Base-by-base conservation (phyloP, 257 asterid species). In the Gynochthodes officinalis region DNA sequence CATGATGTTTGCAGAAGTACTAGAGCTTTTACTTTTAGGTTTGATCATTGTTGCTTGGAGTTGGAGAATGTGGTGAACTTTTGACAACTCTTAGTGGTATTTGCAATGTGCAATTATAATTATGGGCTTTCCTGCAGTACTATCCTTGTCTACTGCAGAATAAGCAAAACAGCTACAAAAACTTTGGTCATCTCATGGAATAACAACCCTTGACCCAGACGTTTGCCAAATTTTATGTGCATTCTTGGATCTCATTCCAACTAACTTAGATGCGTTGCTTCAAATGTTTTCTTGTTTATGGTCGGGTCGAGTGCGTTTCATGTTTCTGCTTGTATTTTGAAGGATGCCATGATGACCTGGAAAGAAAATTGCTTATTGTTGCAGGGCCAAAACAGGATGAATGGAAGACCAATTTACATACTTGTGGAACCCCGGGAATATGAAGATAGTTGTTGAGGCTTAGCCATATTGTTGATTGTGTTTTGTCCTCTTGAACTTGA, bases 371-470 rank as follows among this genome's bases (percentile, higher is more conserved):
- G 11, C 39, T 2, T 30, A 10, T 33, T 6, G 18, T 61, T 63
- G 23, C 80, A 90, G 93, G 90, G 82, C 62, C 86, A 88, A 39
- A 84, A 76, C 75, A 79, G 87, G 83, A 75, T 90, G 67, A 87
- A 87, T 69, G 97, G 96, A 74, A 88, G 84, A 77, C 84, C 93
- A 53, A 84, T 90, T 59, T 90, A 90, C 78, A 80, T 90, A 73
- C 96, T 90, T 52, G 96, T 90, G 80, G 91, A 88, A 86, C 97
- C 97, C 37, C 81, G 81, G 44, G 84, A 84, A 72, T 46, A 81
- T 71, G 88, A 76, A 46, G 82, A 69, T 40, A 73, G 74, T 68
- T 70, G 62, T 44, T 40, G 69, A 72, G 70, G 30, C 30, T 2
- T 15, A 64, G n/a, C n/a, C n/a, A n/a, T n/a, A n/a, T n/a, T n/a